A percentile compares a stretch with the other conserved stretches of the same genome.
Conservation (phyloP, 2,329 filamentous ascomycete species). For the Amauroascus verrucosus region DNA sequence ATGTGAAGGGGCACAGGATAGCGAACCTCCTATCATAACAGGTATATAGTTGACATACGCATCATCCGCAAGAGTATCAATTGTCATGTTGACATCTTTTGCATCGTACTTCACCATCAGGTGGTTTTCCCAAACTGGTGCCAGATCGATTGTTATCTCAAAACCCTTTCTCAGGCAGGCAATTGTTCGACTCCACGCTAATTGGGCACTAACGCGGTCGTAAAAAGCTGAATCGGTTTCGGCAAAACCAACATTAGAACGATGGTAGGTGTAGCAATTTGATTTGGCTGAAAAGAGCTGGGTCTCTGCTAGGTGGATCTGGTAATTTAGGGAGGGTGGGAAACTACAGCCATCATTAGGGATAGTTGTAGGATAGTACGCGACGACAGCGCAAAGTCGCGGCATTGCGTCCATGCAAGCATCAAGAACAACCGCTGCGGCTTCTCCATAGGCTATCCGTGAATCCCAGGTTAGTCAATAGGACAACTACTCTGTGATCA, state of each 20-base stretch:
- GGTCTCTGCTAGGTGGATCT: conserved; percentile 49
- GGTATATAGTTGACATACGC: conserved; percentile 23
- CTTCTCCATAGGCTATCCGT: conserved; percentile 49
- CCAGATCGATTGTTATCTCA: conserved; percentile 26
- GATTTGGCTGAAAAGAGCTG: conserved; percentile 34
- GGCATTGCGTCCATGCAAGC: conserved; percentile 48
- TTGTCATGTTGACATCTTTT: conserved; percentile 29
- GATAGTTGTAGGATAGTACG: conserved; percentile 53
- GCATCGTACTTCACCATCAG: conserved; percentile 16
- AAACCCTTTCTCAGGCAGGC: conserved; percentile 52
- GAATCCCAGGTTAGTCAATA: not conserved
- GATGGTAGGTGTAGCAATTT: conserved; percentile 45
- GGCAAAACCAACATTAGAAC: conserved; percentile 55
- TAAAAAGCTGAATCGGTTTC: conserved; percentile 60
- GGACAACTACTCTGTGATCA: not conserved
- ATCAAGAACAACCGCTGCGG: conserved; percentile 50
- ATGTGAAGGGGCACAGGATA: not conserved
- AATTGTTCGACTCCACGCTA: conserved; percentile 60
- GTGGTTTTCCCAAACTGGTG: conserved; percentile 25
- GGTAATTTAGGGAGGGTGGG: conserved; percentile 35
- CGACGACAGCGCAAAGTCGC: conserved; percentile 50
- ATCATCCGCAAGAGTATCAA: conserved; percentile 21
- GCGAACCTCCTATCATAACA: conserved; percentile 31
- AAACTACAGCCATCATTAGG: conserved; percentile 38
- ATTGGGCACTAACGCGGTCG: conserved; percentile 51